Evolutionary conservation across 805 yeast species (phyloP).

Genomic region (Saccharomycopsis fibuligera): DNA sequence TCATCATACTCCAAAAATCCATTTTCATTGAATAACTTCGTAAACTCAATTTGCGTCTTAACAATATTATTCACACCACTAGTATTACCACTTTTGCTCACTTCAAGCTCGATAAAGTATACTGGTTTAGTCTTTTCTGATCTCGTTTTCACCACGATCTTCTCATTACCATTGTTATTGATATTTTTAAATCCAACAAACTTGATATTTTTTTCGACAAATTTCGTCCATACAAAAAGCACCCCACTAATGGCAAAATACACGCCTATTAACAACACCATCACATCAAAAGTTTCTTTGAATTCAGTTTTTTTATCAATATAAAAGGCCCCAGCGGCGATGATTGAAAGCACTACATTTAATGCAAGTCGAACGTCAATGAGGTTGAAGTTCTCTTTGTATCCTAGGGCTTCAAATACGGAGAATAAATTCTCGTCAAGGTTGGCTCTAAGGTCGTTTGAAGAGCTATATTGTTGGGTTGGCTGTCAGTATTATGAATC

Average conservation of each 20-base stretch:
- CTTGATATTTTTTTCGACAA: constrained; percentile 38
- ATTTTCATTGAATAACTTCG: constrained; percentile 39
- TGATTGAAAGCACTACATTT: constrained; percentile 40
- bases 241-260: constrained; percentile 35
- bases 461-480: constrained; percentile 41
- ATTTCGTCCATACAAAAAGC: constrained; percentile 31
- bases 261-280: constrained; percentile 31
- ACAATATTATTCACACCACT: constrained; percentile 11
- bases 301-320: constrained; percentile 45
- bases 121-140: constrained; percentile 38
- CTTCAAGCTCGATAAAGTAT: constrained; percentile 33
- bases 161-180: constrained; percentile 9
- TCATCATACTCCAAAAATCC: constrained; percentile 38
- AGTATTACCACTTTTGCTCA: constrained; percentile 5
- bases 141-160: constrained; percentile 33
- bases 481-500: too few species aligned
- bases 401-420: constrained; percentile 39
- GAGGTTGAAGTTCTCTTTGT: constrained; percentile 39
- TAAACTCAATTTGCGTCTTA: constrained; percentile 30
- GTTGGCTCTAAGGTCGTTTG: constrained; percentile 40
- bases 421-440: constrained; percentile 43
- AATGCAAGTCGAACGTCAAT: constrained; percentile 42
- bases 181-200: constrained; percentile 35
- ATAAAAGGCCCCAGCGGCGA: constrained; percentile 41
- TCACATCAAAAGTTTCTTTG: constrained; percentile 32